Evolutionary conservation across 108 stramenopile species (phyloP), one percentile per base, ranked within the genome.

Genomic region (Cyclostephanos invisitatus): DNA sequence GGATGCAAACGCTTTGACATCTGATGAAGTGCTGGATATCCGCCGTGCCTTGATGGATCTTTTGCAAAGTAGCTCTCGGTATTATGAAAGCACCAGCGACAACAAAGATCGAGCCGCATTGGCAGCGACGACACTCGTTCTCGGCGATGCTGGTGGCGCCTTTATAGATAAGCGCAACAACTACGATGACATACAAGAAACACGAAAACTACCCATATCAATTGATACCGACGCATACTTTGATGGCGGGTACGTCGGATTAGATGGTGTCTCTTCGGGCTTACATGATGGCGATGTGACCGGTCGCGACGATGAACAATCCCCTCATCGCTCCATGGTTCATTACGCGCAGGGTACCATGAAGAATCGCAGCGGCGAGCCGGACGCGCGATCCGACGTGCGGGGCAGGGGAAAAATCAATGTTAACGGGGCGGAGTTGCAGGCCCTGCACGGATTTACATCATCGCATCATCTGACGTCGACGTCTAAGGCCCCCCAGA

Each of bases 361-460:
- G 27, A 86, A 85, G 59, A 95, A 95, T 76, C 86, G 86, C 32
- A 92, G 88, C 48, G 71, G 61, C n/a, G 95, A 95, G 67, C 95
- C 91, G 9, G 91, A 96, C 73, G 92, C 91, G 76, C 85, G 95
- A 28, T 96, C 91, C 62, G 95, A 96, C 67, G 62, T 70, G 38
- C 76, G 72, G 38, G 76, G 67, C 36, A 42, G 80, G 47, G 94
- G 94, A 2, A 95, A 95, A 70, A 91, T 95, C 21, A 88, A 88
- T n/a, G 70, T 91, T 24, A 86, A 87, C 9, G 84, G 87, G 35
- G 95, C 95, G 12, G 82, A 84, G 12, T 72, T 74, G 8, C 91
- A 91, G 67, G 95, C 95, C 42, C 68, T 96, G 66, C 62, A 84
- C 48, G 85, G 88, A 14, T 96, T 96, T 67, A 24, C 5, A 38